Base-by-base conservation (phyloP, 345 rosid species). In the Pistacia atlantica region DNA sequence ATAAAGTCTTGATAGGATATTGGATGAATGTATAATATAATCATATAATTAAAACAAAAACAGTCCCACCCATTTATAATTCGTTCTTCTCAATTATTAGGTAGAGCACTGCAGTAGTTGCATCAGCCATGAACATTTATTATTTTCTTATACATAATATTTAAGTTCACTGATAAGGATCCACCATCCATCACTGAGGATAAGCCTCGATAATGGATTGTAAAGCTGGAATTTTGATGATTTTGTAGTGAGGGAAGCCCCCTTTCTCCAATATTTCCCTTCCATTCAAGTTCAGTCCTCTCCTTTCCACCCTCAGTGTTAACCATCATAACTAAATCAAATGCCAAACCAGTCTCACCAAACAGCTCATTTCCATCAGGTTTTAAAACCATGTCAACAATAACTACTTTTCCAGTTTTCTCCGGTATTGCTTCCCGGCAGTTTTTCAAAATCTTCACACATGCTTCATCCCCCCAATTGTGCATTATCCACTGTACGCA, bases 221-320 rank as follows among this genome's bases (percentile, higher is more conserved):
- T 4, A 80, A 38, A 25, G 84, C 79, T 11, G 82, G 84, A 61
- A 84, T 72, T n/a, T 61, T 67, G 76, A 84, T 73, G 78, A 86
- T 80, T n/a, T 82, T 82, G 76, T 67, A 78, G 35, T 79, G 75
- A 71, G 80, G 77, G 33, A 86, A 84, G 4, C 87, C 89, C 48
- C 81, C 85, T 69, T 68, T 52, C 46, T 64, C 45, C 11, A 84
- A 65, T 1, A 86, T 7, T 12, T 66, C 75, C 75, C 67, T 77
- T 83, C 88, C 90, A 81, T 75, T 87, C 79, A 18, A n/a, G n/a
- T 60, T 81, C 82, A 0, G 76, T 84, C 20, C 88, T 75, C 22
- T 81, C 84, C 8, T 77, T 84, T 5, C 82, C 90, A 3, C 85
- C 84, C 0, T n/a, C 1, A 3, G 74, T 8, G 25, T 79, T 77